A percentile compares a stretch with the other conserved stretches of the same genome.
phyloP scores from a whole-genome alignment of 2,329 filamentous ascomycete genomes.

The Xylariales sp. region DNA sequence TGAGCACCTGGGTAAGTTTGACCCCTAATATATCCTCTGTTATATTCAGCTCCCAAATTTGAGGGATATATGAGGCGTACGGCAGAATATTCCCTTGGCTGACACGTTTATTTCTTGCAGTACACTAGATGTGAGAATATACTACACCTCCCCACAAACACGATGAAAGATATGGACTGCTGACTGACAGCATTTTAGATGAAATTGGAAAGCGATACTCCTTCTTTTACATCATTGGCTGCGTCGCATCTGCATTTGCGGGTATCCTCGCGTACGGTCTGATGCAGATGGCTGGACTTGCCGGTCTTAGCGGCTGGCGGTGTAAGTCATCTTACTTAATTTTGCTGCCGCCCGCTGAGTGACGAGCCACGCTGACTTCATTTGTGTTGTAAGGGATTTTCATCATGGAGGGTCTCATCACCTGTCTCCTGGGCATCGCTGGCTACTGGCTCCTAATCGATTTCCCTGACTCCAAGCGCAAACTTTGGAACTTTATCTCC shows the following conservation, averaged over 20 bases:
- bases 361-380: not conserved
- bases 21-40: not conserved
- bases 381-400: not conserved
- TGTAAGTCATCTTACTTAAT: too few species aligned
- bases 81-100: too few species aligned
- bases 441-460: conserved; percentile 43
- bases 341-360: too few species aligned
- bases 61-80: too few species aligned
- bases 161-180: not conserved
- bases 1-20: conserved; percentile 26
- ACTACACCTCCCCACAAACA: too few species aligned
- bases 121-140: conserved; percentile 63
- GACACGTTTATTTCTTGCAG: too few species aligned
- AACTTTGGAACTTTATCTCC: conserved; percentile 34
- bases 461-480: conserved; percentile 41
- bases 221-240: conserved; percentile 65
- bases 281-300: conserved; percentile 58
- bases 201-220: conserved; percentile 69
- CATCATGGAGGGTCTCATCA: conserved; percentile 47
- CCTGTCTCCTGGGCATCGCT: conserved; percentile 37
- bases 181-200: too few species aligned
- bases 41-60: too few species aligned
- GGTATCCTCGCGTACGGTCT: conserved; percentile 68
- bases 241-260: conserved; percentile 59
- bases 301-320: conserved; percentile 54